Evolutionary conservation across 176 grass and related monocot species (phyloP).

Genomic region (Lolium perenne): DNA sequence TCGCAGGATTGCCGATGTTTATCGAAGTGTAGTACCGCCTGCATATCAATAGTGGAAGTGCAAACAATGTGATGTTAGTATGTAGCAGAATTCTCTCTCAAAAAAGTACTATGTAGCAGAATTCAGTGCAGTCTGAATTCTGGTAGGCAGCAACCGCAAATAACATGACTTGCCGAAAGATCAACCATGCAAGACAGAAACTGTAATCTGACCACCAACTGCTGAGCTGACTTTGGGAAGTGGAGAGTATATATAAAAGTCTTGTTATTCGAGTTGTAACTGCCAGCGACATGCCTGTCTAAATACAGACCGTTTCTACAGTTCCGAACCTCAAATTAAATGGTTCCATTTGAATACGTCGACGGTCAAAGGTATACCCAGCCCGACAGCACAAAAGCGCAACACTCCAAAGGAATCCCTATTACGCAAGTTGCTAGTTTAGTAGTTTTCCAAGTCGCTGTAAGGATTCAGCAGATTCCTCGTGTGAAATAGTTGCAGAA

Average conservation of each 20-base stretch:
- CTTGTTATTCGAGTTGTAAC: neutral
- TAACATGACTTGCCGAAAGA: neutral
- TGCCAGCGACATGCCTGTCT: neutral
- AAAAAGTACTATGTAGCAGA: neutral
- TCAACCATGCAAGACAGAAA: neutral
- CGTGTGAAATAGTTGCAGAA: neutral
- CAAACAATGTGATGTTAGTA: conserved; percentile 15
- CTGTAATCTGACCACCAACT: neutral
- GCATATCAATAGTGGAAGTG: conserved; percentile 46
- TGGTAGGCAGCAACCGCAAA: neutral
- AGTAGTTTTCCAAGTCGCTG: neutral
- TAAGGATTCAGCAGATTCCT: too few relatives aligned
- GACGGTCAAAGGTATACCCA: conserved; percentile 17
- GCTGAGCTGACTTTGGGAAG: neutral
- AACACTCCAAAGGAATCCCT: conserved; percentile 7
- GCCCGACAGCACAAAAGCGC: neutral
- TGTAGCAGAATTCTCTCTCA: neutral
- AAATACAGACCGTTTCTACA: neutral
- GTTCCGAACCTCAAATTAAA: neutral
- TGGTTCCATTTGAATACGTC: neutral
- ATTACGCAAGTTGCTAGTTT: neutral
- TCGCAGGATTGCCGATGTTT: conserved; percentile 75
- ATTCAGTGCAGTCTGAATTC: neutral
- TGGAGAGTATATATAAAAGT: neutral
- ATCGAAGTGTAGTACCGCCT: conserved; percentile 88